phyloP scores from a whole-genome alignment of 1,284 basidiomycete genomes.

The Sporisorium scitamineum region DNA sequence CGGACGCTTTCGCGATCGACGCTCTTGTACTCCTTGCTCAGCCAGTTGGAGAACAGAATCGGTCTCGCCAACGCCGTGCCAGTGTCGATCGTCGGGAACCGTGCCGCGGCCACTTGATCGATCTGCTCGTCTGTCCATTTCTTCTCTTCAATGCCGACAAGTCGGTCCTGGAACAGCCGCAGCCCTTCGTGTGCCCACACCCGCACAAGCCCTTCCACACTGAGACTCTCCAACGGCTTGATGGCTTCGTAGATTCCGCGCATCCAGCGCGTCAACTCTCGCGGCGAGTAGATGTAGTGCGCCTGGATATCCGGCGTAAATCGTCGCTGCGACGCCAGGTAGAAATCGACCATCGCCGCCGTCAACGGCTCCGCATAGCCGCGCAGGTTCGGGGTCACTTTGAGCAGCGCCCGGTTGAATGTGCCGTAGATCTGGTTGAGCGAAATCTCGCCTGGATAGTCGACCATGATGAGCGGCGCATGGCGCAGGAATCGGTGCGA shows the following conservation, averaged over 20 bases:
- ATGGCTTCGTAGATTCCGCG: conserved; percentile 98
- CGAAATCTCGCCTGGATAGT: conserved; percentile 96
- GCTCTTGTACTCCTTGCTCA: conserved; percentile 94
- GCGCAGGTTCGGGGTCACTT: conserved; percentile 91
- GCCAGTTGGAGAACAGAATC: conserved; percentile 99
- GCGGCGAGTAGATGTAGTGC: conserved; percentile 98
- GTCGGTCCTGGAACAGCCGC: conserved; percentile 95
- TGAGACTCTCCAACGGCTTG: conserved; percentile 87
- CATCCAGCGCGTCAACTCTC: conserved; percentile 98
- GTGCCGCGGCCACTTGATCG: conserved; percentile 82
- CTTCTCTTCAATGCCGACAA: conserved; percentile 74
- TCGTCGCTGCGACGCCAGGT: conserved; percentile 88
- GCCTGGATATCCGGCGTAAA: conserved; percentile 97
- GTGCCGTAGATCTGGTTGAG: conserved; percentile 99
- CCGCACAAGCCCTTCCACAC: conserved; percentile 92
- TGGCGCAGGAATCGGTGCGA: conserved; percentile 97
- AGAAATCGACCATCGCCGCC: conserved; percentile 97
- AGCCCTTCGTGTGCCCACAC: conserved; percentile 99
- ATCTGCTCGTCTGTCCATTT: conserved; percentile 93
- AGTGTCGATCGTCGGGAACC: conserved; percentile 91
- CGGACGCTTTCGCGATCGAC: conserved; percentile 92
- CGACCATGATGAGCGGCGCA: conserved; percentile 99
- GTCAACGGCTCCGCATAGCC: conserved; percentile 95
- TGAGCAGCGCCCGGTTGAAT: conserved; percentile 96
- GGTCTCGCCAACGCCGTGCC: conserved; percentile 82